Conservation (phyloP, 2,329 filamentous ascomycete species). For the Penicillium aurantiogriseum region DNA sequence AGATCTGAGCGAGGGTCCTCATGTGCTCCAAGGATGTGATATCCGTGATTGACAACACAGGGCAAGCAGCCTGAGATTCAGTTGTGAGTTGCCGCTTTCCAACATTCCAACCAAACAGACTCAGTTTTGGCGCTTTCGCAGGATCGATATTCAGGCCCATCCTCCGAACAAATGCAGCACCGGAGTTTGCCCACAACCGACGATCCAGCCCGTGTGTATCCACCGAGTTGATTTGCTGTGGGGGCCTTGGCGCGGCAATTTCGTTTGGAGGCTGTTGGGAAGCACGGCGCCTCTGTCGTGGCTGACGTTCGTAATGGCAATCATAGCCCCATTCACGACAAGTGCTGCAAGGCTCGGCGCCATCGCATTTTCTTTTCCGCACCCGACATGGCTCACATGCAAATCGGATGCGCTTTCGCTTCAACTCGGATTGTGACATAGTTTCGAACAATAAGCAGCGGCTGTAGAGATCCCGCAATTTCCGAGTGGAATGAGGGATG, state of each 20-base stretch:
- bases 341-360: slow-evolving; percentile 26
- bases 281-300: slow-evolving; percentile 7
- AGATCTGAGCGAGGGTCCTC: slow-evolving; percentile 44
- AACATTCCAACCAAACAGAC: slow-evolving; percentile 57
- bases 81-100: slow-evolving; percentile 29
- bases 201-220: slow-evolving; percentile 27
- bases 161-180: slow-evolving; percentile 53
- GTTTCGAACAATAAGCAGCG: neutral
- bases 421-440: slow-evolving; percentile 13
- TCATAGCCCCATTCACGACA: slow-evolving; percentile 31
- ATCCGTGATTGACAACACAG: slow-evolving; percentile 40
- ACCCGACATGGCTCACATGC: slow-evolving; percentile 32
- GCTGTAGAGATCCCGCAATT: neutral
- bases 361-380: slow-evolving; percentile 33
- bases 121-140: slow-evolving; percentile 51
- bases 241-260: neutral
- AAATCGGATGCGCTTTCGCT: slow-evolving; percentile 23
- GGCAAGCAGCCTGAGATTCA: neutral
- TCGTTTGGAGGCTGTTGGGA: slow-evolving; percentile 1
- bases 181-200: slow-evolving; percentile 54
- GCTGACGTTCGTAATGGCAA: slow-evolving; percentile 26
- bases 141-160: slow-evolving; percentile 54
- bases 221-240: neutral
- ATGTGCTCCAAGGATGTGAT: slow-evolving; percentile 50
- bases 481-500: neutral